These are phyloP conservation scores for Prunella vulgaris DNA, from an alignment of 257 asterid genomes.

Conservation along the genomic window DNA sequence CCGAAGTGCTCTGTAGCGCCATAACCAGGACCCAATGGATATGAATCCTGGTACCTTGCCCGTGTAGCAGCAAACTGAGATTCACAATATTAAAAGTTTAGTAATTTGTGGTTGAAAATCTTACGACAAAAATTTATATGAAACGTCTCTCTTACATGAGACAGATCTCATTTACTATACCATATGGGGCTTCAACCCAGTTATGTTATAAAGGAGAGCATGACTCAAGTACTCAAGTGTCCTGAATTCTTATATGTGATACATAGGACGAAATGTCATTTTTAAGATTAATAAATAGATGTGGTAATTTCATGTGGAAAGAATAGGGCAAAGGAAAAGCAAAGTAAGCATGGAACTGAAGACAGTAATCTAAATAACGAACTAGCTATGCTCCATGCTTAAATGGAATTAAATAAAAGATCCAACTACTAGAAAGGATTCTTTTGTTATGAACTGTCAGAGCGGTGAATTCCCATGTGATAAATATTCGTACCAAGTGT, in stretches of 20 bases:
- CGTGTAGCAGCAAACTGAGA: slow-evolving; percentile 44
- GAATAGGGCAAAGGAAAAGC: neutral
- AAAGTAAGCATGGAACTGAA: neutral
- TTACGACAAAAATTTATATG: too few relatives aligned
- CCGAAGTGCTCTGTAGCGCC: slow-evolving; percentile 35
- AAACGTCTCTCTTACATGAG: too few relatives aligned
- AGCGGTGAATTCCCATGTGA: neutral
- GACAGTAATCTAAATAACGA: slow-evolving; percentile 1
- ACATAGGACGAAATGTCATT: neutral
- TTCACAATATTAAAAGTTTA: slow-evolving; percentile 6
- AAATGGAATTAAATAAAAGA: neutral
- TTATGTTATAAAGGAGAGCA: too few relatives aligned
- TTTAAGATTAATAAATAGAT: neutral
- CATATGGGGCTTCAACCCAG: too few relatives aligned
- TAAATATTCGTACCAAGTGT: neutral
- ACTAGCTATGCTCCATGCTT: neutral
- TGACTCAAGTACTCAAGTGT: too few relatives aligned
- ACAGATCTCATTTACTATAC: too few relatives aligned
- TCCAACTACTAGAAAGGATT: neutral
- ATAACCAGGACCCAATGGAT: slow-evolving; percentile 34
- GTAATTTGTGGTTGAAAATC: neutral
- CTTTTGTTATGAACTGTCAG: neutral
- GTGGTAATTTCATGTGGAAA: neutral
- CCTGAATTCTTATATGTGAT: neutral
- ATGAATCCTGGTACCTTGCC: slow-evolving; percentile 38